phyloP scores from a whole-genome alignment of 495 filamentous ascomycete species.

The Chlorociboria aeruginascens region DNA sequence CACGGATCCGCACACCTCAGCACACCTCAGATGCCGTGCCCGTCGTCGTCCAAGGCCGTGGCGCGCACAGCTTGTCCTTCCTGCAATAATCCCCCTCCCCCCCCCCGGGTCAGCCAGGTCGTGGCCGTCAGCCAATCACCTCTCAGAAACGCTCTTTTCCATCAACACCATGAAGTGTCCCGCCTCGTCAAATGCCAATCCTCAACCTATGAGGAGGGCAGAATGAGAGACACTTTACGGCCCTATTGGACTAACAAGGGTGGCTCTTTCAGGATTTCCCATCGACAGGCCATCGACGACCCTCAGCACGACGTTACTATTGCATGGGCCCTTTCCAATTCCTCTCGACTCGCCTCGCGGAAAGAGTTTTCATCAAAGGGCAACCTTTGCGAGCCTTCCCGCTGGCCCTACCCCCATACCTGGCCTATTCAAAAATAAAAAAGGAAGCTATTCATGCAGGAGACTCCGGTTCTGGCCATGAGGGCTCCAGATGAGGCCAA shows the following conservation, averaged over 20 bases:
- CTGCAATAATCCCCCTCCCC: too few species aligned
- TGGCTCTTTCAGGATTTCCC: not conserved
- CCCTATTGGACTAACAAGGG: too few species aligned
- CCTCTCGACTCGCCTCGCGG: constrained; percentile 2
- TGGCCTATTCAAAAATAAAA: constrained; percentile 6
- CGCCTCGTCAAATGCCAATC: constrained; percentile 8
- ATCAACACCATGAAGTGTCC: not conserved
- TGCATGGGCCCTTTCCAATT: constrained; percentile 3
- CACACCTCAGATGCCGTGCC: too few species aligned
- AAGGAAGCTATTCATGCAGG: constrained; percentile 20
- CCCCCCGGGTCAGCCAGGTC: too few species aligned
- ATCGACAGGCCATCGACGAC: constrained; percentile 15
- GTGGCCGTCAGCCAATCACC: constrained; percentile 6
- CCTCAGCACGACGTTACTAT: constrained; percentile 4
- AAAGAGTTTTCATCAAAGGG: not conserved
- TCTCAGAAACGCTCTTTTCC: constrained; percentile 8
- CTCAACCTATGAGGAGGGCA: not conserved
- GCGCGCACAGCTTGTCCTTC: too few species aligned
- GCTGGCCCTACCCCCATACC: constrained; percentile 18
- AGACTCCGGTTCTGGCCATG: constrained; percentile 15
- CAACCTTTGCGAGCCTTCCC: constrained; percentile 4
- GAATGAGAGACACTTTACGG: too few species aligned
- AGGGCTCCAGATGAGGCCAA: constrained; percentile 7
- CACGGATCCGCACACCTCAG: too few species aligned
- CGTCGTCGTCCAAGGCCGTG: too few species aligned